Evolutionary conservation across 805 yeast genomes (phyloP).

Genomic region (Suhomyces faveliae): DNA sequence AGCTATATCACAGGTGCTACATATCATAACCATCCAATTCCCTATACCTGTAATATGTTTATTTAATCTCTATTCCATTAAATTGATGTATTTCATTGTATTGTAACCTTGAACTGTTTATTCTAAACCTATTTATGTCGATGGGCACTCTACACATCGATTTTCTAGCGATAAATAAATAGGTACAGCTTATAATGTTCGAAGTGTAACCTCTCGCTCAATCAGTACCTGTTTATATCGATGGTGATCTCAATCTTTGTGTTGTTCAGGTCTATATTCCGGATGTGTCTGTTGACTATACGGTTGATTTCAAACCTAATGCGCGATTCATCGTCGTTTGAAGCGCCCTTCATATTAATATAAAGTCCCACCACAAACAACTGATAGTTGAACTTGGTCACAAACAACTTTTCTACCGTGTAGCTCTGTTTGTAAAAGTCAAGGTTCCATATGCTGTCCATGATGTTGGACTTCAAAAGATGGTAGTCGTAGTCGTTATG

Average conservation of each 20-base stretch:
- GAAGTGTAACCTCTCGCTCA: too few species aligned
- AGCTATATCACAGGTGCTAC: too few species aligned
- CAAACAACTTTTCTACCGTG: slow-evolving; percentile 45
- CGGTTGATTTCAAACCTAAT: slow-evolving; percentile 50
- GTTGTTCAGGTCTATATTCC: slow-evolving; percentile 17
- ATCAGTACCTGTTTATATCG: too few species aligned
- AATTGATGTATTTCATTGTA: too few species aligned
- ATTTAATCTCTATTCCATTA: too few species aligned
- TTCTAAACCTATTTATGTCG: slow-evolving; percentile 36
- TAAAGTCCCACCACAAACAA: slow-evolving; percentile 56
- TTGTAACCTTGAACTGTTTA: too few species aligned
- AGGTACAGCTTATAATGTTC: too few species aligned
- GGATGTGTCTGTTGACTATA: slow-evolving; percentile 37
- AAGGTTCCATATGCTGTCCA: slow-evolving; percentile 45
- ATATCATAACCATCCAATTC: too few species aligned
- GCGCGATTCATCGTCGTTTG: slow-evolving; percentile 64
- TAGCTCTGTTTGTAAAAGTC: slow-evolving; percentile 54
- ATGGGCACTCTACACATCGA: too few species aligned
- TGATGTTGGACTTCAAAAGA: slow-evolving; percentile 38
- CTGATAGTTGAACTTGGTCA: slow-evolving; percentile 63
- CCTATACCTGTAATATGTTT: too few species aligned
- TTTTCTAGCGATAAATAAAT: too few species aligned
- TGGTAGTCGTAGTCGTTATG: slow-evolving; percentile 38
- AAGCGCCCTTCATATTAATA: slow-evolving; percentile 63
- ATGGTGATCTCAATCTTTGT: slow-evolving; percentile 38